Evolutionary conservation across 2,329 filamentous ascomycete species (phyloP).

Genomic region (Ophiostoma himal-ulmi): DNA sequence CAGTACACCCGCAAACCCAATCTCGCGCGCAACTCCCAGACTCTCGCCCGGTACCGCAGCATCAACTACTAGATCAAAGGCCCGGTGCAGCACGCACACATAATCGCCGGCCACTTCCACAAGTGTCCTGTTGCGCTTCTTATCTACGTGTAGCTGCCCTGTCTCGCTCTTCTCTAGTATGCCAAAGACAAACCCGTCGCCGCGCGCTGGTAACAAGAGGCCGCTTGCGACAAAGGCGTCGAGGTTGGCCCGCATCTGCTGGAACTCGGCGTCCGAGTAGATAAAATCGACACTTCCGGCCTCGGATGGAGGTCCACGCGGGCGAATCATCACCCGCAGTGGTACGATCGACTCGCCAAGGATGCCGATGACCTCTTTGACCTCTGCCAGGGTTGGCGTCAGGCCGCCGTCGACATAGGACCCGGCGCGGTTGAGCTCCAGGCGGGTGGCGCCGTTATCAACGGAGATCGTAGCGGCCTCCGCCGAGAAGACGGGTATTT

Average conservation of each 20-base stretch:
- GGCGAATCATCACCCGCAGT: constrained; percentile 52
- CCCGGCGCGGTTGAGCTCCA: constrained; percentile 49
- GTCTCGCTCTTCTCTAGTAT: constrained; percentile 33
- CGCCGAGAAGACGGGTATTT: constrained; percentile 50
- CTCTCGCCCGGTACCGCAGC: constrained; percentile 25
- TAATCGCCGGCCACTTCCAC: constrained; percentile 39
- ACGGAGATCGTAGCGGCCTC: constrained; percentile 38
- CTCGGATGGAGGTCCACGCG: constrained; percentile 36
- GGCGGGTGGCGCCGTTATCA: constrained; percentile 41
- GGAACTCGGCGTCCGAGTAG: constrained; percentile 42
- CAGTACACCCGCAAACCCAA: constrained; percentile 48
- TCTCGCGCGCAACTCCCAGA: constrained; percentile 35
- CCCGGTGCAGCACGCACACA: constrained; percentile 50
- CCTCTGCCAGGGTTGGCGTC: constrained; percentile 43
- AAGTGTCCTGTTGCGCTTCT: constrained; percentile 37
- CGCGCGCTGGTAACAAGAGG: constrained; percentile 36
- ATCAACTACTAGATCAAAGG: constrained; percentile 46
- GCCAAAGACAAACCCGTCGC: constrained; percentile 55
- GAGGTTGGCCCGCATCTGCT: constrained; percentile 40
- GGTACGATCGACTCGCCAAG: constrained; percentile 33
- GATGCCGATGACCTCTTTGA: constrained; percentile 30
- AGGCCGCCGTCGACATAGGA: constrained; percentile 49
- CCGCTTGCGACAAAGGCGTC: constrained; percentile 35
- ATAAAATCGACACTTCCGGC: constrained; percentile 39
- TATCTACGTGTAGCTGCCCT: constrained; percentile 35